A percentile compares a stretch with the other conserved stretches of the same genome.
Evolutionary conservation across 805 yeast species (phyloP).

Genomic region (Sungouiella thailandica): DNA sequence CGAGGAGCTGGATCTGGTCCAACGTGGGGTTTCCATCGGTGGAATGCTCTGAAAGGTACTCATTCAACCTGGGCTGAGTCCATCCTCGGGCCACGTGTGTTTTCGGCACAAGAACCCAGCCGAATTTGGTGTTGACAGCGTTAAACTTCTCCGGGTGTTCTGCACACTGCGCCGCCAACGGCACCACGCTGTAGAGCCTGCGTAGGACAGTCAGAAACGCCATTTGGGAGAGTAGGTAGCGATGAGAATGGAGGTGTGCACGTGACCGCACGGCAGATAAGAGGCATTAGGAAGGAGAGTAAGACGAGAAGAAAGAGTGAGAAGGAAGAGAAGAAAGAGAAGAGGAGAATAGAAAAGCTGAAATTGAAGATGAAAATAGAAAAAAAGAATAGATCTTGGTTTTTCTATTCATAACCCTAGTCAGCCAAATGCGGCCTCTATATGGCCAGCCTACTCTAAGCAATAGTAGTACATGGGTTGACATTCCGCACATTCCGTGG

Average conservation of each 20-base stretch:
- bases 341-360: too few relatives aligned
- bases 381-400: too few relatives aligned
- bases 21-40: slow-evolving; percentile 1
- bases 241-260: slow-evolving; percentile 3
- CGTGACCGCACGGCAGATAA: neutral
- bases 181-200: neutral
- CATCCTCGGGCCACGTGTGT: slow-evolving; percentile 15
- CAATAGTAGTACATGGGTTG: too few relatives aligned
- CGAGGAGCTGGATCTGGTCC: slow-evolving; percentile 7
- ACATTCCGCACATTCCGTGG: too few relatives aligned
- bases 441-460: too few relatives aligned
- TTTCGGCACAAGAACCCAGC: slow-evolving; percentile 21
- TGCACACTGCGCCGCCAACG: slow-evolving; percentile 6
- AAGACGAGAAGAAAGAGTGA: too few relatives aligned
- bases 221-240: too few relatives aligned
- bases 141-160: slow-evolving; percentile 11
- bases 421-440: too few relatives aligned
- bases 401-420: too few relatives aligned
- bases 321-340: too few relatives aligned
- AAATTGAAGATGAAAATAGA: too few relatives aligned
- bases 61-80: slow-evolving; percentile 13
- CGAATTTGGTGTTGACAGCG: slow-evolving; percentile 15
- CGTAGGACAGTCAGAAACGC: neutral
- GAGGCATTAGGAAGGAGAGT: too few relatives aligned
- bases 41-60: slow-evolving; percentile 3